phyloP scores from a whole-genome alignment of 2,329 filamentous ascomycete genomes.

The Phaeosphaeriaceae sp. region DNA sequence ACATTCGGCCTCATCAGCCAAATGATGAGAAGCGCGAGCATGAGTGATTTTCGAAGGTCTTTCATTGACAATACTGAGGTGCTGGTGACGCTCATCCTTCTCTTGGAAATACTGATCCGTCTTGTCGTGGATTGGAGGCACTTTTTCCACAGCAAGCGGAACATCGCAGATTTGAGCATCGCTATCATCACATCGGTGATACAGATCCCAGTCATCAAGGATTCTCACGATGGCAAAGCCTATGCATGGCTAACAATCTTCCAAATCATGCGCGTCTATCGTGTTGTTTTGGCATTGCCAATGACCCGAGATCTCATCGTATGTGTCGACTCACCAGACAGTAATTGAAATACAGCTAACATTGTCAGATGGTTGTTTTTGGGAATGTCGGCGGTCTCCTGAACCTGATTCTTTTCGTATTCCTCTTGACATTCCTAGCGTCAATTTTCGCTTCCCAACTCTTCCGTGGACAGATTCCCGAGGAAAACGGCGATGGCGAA shows the following conservation, averaged over 20 bases:
- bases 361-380: constrained; percentile 70
- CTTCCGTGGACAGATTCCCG: constrained; percentile 84
- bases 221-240: constrained; percentile 64
- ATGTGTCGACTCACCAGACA: constrained; percentile 16
- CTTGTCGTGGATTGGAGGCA: constrained; percentile 79
- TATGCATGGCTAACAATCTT: constrained; percentile 94
- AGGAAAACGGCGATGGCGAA: constrained; percentile 67
- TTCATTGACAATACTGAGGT: constrained; percentile 78
- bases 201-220: constrained; percentile 79
- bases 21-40: constrained; percentile 76
- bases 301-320: constrained; percentile 86
- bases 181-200: constrained; percentile 85
- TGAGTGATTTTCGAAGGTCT: constrained; percentile 65
- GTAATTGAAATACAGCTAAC: constrained; percentile 24
- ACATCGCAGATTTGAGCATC: constrained; percentile 80
- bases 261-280: constrained; percentile 90
- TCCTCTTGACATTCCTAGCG: constrained; percentile 91
- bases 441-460: constrained; percentile 93
- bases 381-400: constrained; percentile 91
- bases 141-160: constrained; percentile 77
- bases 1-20: constrained; percentile 80
- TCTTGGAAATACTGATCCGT: constrained; percentile 82
- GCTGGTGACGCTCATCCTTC: constrained; percentile 76
- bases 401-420: constrained; percentile 95
- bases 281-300: constrained; percentile 86